phyloP scores from a whole-genome alignment of 148 eudicot genomes.

The Amaranthus cruentus region DNA sequence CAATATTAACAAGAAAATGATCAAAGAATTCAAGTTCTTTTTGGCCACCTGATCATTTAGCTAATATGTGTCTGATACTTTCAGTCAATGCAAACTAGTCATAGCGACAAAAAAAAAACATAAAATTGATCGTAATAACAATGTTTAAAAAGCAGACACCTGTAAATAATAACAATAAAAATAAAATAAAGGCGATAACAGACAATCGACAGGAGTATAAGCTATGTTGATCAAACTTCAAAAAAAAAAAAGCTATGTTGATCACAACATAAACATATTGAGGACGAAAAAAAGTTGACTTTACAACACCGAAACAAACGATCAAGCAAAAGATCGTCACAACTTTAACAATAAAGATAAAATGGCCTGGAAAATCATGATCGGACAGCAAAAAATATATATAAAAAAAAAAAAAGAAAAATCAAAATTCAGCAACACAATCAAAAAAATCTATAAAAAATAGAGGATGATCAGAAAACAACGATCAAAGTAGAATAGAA shows the following conservation, averaged over 20 bases:
- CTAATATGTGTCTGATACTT: no score
- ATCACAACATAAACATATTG: not conserved
- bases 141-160: not conserved
- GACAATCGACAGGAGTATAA: not conserved
- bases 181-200: not conserved
- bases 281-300: no score
- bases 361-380: not conserved
- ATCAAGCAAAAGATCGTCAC: not conserved
- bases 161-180: not conserved
- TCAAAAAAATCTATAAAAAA: not conserved
- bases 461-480: conserved; percentile 8
- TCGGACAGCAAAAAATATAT: conserved; percentile 1
- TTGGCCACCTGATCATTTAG: no score
- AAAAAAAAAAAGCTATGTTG: no score
- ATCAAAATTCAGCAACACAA: not conserved
- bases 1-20: no score
- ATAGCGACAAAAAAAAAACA: not conserved
- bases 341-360: not conserved
- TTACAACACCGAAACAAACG: not conserved
- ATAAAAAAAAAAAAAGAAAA: not conserved
- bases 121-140: not conserved
- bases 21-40: no score
- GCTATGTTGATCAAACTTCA: not conserved
- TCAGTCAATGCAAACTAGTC: not conserved
- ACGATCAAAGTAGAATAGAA: not conserved